phyloP scores from a whole-genome alignment of 1,284 basidiomycete species.

The Leccinum subrobustum region DNA sequence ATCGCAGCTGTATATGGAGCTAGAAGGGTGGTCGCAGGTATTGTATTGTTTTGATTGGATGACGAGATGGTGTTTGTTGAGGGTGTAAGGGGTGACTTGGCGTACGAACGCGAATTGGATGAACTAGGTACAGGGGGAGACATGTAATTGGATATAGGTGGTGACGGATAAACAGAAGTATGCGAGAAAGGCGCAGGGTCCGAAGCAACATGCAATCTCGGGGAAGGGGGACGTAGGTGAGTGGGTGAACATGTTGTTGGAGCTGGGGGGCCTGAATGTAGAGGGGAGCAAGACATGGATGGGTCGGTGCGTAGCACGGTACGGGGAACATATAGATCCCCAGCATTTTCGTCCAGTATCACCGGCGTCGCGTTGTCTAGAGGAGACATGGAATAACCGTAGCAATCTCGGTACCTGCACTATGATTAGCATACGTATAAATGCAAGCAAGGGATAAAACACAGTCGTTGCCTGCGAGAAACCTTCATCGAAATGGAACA shows the following conservation, averaged over 20 bases:
- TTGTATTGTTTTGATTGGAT: slow-evolving; percentile 42
- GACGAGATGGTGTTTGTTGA: slow-evolving; percentile 33
- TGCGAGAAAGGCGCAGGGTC: slow-evolving; percentile 31
- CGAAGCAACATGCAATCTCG: slow-evolving; percentile 27
- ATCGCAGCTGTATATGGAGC: slow-evolving; percentile 58
- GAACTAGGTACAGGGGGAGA: slow-evolving; percentile 30
- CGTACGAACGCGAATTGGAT: slow-evolving; percentile 32
- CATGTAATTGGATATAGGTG: slow-evolving; percentile 27
- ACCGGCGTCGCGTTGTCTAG: slow-evolving; percentile 33
- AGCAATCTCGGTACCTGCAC: slow-evolving; percentile 27
- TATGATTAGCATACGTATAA: slow-evolving; percentile 24
- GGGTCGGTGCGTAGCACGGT: slow-evolving; percentile 25
- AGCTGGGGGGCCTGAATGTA: slow-evolving; percentile 1
- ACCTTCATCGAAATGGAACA: slow-evolving; percentile 9
- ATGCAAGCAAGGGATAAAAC: slow-evolving; percentile 14
- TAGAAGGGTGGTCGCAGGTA: slow-evolving; percentile 50
- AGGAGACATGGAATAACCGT: slow-evolving; percentile 34
- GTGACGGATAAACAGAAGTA: slow-evolving; percentile 32
- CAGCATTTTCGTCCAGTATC: slow-evolving; percentile 25
- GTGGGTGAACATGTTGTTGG: slow-evolving; percentile 22
- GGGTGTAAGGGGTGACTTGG: slow-evolving; percentile 36
- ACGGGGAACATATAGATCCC: slow-evolving; percentile 20
- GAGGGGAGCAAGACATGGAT: slow-evolving; percentile 9
- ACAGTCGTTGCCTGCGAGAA: slow-evolving; percentile 12
- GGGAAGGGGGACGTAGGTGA: slow-evolving; percentile 32